These are phyloP conservation scores for Terfezia claveryi DNA, from an alignment of 495 filamentous ascomycete genomes.

Conservation along the genomic window DNA sequence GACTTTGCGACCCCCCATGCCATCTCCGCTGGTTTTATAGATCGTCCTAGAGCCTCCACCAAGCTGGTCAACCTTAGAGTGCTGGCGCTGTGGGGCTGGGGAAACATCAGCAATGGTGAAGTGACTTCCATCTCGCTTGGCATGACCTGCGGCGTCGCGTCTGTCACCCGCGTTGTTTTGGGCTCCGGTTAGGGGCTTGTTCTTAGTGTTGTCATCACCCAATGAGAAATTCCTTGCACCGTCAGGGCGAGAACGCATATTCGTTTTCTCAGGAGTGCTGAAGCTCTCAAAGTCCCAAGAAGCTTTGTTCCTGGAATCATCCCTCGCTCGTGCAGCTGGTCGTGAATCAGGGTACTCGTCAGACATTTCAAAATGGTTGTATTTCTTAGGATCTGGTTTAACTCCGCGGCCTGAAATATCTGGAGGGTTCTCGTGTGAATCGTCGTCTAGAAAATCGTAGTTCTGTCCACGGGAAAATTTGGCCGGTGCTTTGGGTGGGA, in stretches of 20 bases:
- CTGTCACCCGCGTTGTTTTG: constrained; percentile 1
- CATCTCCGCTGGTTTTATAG: constrained; percentile 1
- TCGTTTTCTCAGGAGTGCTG: constrained; percentile 50
- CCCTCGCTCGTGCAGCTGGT: constrained; percentile 13
- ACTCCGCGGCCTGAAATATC: constrained; percentile 5
- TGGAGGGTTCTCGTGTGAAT: constrained; percentile 17
- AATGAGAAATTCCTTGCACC: constrained; percentile 50
- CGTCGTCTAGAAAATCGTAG: constrained; percentile 13
- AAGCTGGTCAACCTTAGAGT: constrained; percentile 1
- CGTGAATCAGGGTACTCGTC: constrained; percentile 33
- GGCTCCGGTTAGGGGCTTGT: not conserved
- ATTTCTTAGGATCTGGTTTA: constrained; percentile 42
- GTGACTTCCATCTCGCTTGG: constrained; percentile 3
- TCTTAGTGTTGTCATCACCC: constrained; percentile 31
- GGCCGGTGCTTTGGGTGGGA: constrained; percentile 14
- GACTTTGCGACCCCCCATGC: constrained; percentile 3
- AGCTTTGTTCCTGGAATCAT: constrained; percentile 36
- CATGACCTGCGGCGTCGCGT: constrained; percentile 1
- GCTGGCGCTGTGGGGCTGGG: constrained; percentile 7
- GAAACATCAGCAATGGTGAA: constrained; percentile 18
- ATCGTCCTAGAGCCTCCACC: not conserved
- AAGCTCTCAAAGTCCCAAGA: constrained; percentile 81
- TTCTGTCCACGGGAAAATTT: constrained; percentile 11
- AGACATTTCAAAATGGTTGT: constrained; percentile 68
- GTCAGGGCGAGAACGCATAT: constrained; percentile 28